Base-by-base conservation (phyloP, 495 filamentous ascomycete species). In the Chaetomium cochliodes region DNA sequence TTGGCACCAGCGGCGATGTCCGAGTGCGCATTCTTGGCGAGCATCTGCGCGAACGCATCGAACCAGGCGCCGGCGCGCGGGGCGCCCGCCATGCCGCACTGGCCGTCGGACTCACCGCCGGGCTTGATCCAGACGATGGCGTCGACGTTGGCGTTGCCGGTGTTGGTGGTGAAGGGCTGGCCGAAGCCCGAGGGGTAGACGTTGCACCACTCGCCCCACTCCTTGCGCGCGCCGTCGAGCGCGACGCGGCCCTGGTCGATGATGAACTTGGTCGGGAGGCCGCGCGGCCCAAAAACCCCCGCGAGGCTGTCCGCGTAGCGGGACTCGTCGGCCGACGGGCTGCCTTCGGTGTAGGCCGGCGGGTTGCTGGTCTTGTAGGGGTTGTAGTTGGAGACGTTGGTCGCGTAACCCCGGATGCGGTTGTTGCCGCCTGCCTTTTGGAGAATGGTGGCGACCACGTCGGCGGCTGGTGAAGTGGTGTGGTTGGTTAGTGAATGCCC, bases 71-170 rank as follows among this genome's bases (percentile, higher is more conserved):
- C 33, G 5, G 33, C 33, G 33, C 33, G 33, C 33, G 33, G 33
- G 33, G 33, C 33, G 33, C 33, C 33, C 5, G 33, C 5, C 33
- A 72, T 73, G n/a, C 88, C 86, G 62, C 89, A 91, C 77, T 85
- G 80, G 39, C 89, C 88, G 73, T 92, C 88, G 53, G 82, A 84
- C 71, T 92, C 88, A 60, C 89, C 89, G 66, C 89, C 89, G 16
- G 88, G 89, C 82, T 91, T 91, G 58, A 90, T 75, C 89, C 88
- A 91, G 68, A 90, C 87, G 74, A 91, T 87, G 47, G 87, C 85
- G 74, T 91, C 88, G 20, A 84, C 76, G 25, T 87, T 77, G 15
- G 76, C 61, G 72, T 86, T 80, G 46, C 82, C 81, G 18, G 87
- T 88, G 59, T 83, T 72, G 30, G 83, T 82, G 1, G 86, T 86